Evolutionary conservation across 306 rosid genomes (phyloP).

Genomic region (Carpinus fangiana): DNA sequence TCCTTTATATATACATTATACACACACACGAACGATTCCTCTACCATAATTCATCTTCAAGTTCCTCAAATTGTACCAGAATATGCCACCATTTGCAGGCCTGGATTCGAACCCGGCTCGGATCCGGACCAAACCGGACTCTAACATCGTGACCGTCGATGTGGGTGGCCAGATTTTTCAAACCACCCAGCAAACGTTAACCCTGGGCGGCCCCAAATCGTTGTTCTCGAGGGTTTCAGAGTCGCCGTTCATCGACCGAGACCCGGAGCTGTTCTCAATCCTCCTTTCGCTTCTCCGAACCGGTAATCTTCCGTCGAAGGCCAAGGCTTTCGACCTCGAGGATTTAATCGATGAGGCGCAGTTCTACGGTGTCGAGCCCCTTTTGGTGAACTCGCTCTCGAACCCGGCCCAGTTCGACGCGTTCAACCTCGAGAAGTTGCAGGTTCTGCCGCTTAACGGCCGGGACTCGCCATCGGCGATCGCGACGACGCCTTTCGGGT

Average conservation of each 20-base stretch:
- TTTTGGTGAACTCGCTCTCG: conserved; percentile 61
- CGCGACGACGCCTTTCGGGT: conserved; percentile 64
- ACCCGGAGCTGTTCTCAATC: conserved; percentile 80
- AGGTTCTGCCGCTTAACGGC: conserved; percentile 62
- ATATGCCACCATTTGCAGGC: conserved; percentile 52
- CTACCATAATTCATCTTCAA: neutral
- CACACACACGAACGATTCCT: neutral
- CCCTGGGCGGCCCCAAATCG: conserved; percentile 59
- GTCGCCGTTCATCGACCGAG: conserved; percentile 71
- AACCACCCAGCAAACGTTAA: conserved; percentile 82
- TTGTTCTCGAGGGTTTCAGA: conserved; percentile 55
- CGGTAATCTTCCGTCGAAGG: conserved; percentile 83
- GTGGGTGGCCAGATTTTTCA: conserved; percentile 86
- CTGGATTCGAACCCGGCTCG: conserved; percentile 18
- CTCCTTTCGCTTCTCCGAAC: conserved; percentile 89
- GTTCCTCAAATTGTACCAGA: neutral
- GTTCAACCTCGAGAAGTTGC: conserved; percentile 71
- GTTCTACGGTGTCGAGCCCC: conserved; percentile 75
- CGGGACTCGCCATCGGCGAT: conserved; percentile 75
- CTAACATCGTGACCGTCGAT: conserved; percentile 68
- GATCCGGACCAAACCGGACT: conserved; percentile 29
- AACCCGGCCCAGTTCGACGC: conserved; percentile 82
- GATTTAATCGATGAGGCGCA: conserved; percentile 74
- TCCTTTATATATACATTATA: neutral
- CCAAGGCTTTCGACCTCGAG: conserved; percentile 65